phyloP scores from a whole-genome alignment of 1,284 basidiomycete genomes.

The Bondarzewia mesenterica region DNA sequence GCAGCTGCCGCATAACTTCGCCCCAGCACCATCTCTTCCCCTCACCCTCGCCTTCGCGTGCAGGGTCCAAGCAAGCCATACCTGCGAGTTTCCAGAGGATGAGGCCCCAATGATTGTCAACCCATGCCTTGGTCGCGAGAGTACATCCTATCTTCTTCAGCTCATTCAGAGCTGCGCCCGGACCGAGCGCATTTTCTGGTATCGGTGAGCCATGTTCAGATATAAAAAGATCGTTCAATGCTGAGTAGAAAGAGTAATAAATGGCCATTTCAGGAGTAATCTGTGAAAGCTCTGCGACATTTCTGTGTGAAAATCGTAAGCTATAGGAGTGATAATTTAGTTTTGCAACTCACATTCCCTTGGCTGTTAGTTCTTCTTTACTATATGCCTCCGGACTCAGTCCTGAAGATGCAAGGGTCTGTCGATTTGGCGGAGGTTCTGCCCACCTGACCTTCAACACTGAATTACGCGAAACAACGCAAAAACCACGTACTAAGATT shows the following conservation, averaged over 20 bases:
- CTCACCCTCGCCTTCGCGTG: conserved; percentile 37
- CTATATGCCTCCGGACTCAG: conserved; percentile 52
- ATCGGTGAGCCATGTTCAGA: conserved; percentile 11
- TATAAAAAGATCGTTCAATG: conserved; percentile 11
- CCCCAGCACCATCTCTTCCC: conserved; percentile 70
- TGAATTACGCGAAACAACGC: neutral
- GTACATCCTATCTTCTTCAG: conserved; percentile 46
- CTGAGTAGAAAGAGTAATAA: conserved; percentile 57
- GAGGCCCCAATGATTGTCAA: conserved; percentile 85
- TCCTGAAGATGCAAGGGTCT: conserved; percentile 40
- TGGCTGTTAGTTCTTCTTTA: conserved; percentile 38
- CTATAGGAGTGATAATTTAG: neutral
- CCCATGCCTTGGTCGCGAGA: conserved; percentile 71
- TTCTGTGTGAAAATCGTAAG: conserved; percentile 27
- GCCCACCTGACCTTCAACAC: conserved; percentile 3
- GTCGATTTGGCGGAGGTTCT: conserved; percentile 35
- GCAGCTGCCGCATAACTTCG: conserved; percentile 75
- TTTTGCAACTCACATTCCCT: conserved; percentile 52
- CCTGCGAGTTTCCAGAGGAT: conserved; percentile 95
- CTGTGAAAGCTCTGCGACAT: conserved; percentile 44
- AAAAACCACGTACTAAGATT: conserved; percentile 35
- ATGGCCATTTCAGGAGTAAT: conserved; percentile 52
- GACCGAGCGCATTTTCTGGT: conserved; percentile 29
- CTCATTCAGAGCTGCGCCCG: conserved; percentile 43
- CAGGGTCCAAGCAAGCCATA: conserved; percentile 67